phyloP scores from a whole-genome alignment of 352 stramenopile genomes.

The Globisporangium paddicum region DNA sequence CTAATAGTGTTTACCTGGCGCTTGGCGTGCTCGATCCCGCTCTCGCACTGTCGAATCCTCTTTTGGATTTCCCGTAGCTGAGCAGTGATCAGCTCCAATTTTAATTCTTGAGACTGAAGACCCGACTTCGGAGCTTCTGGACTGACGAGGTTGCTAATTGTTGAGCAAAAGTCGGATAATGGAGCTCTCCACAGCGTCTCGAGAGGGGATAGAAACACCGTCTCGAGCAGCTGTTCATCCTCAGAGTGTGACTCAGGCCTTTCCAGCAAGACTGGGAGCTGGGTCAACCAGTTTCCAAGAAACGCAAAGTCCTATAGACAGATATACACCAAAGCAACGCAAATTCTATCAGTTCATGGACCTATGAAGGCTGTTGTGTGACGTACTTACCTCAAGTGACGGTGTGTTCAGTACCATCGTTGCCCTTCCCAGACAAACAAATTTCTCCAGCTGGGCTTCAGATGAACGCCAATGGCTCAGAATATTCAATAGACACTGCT shows the following conservation, averaged over 20 bases:
- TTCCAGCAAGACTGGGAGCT: slow-evolving; percentile 9
- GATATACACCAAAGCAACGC: no score
- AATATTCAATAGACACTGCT: neutral
- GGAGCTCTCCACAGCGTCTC: neutral
- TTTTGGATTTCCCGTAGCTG: slow-evolving; percentile 13
- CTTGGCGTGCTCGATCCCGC: slow-evolving; percentile 16
- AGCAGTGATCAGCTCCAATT: slow-evolving; percentile 5
- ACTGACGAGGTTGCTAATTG: slow-evolving; percentile 13
- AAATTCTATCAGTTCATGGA: no score
- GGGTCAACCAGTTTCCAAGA: neutral
- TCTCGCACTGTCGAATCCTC: slow-evolving; percentile 19
- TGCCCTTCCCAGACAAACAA: neutral
- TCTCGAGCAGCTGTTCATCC: neutral
- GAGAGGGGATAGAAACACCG: slow-evolving; percentile 1
- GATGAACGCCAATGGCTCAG: slow-evolving; percentile 1
- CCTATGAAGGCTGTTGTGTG: neutral
- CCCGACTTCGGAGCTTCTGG: neutral
- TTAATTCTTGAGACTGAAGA: neutral
- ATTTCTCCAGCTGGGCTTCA: slow-evolving; percentile 1
- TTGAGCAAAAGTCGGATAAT: slow-evolving; percentile 16
- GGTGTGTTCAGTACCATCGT: neutral
- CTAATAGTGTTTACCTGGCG: slow-evolving; percentile 22
- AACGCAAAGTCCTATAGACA: slow-evolving; percentile 4
- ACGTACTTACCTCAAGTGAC: neutral
- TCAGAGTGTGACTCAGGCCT: neutral